Conservation (phyloP, 2,329 filamentous ascomycete genomes). For the Phyllosticta citribraziliensis region DNA sequence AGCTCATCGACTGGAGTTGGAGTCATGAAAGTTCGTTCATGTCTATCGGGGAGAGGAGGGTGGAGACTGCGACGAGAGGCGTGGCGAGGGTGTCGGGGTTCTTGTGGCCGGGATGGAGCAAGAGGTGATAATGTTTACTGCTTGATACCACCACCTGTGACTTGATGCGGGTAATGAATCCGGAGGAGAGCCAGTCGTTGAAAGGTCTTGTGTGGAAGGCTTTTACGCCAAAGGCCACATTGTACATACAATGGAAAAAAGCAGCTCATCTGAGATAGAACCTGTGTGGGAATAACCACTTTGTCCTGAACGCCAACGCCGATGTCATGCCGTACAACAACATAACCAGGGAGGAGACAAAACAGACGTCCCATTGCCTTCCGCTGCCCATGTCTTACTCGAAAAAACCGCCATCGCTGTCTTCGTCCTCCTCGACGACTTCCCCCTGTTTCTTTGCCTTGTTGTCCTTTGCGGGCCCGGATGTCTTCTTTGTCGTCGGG, state of each 20-base stretch:
- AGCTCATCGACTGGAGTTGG: background rate
- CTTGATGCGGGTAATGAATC: background rate
- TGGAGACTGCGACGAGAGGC: background rate
- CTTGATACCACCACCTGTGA: background rate
- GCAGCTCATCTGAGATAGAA: background rate
- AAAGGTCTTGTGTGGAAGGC: too few species aligned
- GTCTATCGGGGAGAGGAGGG: background rate
- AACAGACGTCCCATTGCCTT: background rate
- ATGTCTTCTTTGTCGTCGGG: background rate
- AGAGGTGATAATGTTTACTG: background rate
- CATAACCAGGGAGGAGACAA: background rate
- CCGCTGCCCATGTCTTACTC: conserved; percentile 13
- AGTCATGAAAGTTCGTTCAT: background rate
- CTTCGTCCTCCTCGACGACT: conserved; percentile 3
- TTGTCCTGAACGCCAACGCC: background rate
- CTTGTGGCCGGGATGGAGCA: background rate
- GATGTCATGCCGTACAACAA: background rate
- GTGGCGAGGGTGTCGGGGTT: background rate
- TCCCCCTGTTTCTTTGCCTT: conserved; percentile 7
- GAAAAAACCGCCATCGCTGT: conserved; percentile 31
- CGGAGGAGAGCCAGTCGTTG: too few species aligned
- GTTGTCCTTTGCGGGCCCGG: conserved; percentile 6
- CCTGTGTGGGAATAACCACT: background rate
- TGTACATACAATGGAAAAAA: background rate
- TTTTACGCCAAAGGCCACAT: background rate